Base-by-base conservation (phyloP, 1,139 yeast species). In the Blastobotrys raffinosifermentans region DNA sequence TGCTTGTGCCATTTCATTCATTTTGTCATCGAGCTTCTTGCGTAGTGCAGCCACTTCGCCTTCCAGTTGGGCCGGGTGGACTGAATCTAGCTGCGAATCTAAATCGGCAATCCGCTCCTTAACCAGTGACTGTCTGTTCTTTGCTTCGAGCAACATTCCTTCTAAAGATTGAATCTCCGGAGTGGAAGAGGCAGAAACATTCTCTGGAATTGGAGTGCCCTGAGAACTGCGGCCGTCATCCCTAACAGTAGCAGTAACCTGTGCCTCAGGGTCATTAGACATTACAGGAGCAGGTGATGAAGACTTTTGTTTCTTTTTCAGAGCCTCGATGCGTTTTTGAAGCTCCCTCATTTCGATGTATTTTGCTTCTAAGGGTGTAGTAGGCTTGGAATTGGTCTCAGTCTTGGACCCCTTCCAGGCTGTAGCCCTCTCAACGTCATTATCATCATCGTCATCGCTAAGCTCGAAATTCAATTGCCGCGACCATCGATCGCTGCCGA, bases 401-500 rank as follows among this genome's bases (percentile, higher is more conserved):
- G n/a, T n/a, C n/a, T n/a, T n/a, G n/a, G n/a, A n/a, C n/a, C n/a
- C n/a, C n/a, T n/a, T n/a, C n/a, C n/a, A n/a, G n/a, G n/a, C n/a
- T n/a, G n/a, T n/a, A n/a, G n/a, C n/a, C n/a, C n/a, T n/a, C n/a
- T n/a, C n/a, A n/a, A n/a, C 38, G 1, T 35, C 40, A 10, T 38
- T 43, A 7, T 35, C 38, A 8, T 44, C 47, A 10, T 44, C 47
- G 4, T 45, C 49, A 27, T 52, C 57, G 17, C 48, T 45, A 11
- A 55, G 11, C 8, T 50, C 53, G 10, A 54, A 34, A 8, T 27
- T 37, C 19, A 55, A 30, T 1, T 37, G 34, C 15, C 43, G 43
- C 2, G 57, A 48, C 57, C 58, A 55, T 8, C 60, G 40, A 32
- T 55, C 49, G 16, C 46, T 41, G 4, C 76, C 76, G 26, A 65